Base-by-base conservation (phyloP, 2,329 filamentous ascomycete species). In the Pseudogymnoascus sp. region DNA sequence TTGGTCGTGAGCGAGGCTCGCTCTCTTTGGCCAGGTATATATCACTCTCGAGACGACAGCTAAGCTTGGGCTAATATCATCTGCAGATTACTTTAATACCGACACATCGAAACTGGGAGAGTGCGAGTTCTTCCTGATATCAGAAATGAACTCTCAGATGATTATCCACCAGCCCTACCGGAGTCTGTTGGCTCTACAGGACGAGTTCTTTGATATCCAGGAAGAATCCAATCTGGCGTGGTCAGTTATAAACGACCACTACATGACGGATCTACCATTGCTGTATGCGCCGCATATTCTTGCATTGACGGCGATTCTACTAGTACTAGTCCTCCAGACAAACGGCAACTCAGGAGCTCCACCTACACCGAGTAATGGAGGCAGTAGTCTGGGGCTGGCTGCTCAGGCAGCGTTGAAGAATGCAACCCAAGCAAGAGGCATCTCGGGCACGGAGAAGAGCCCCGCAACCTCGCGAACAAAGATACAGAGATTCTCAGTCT, bases 1-100 rank as follows among this genome's bases (percentile, higher is more conserved):
- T 84, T 96, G 67, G 88, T 99, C 64, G 87, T 94, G 10, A 88
- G 86, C 56, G 94, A 99, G 75, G 91, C 92, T 3, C 86, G 91
- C 35, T 84, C 88, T 64, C 82, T 95, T 65, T 96, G 91, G 91
- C 87, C 90, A 70, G 84, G 85, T 84, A 78, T 59, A 16, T 68
- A 16, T 53, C 4, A 56, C 18, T 12, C n/a, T 2, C 4, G 25
- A 12, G 47, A 33, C 5, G 31, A 42, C 62, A 40, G 53, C 60
- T 63, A 64, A 67, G 65, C 60, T 63, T 7, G 1, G 5, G n/a
- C 47, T 56, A 67, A 63, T 65, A 59, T 31, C 50, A 23, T 28
- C 35, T n/a, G 50, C 66, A 82, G 85, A 88, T 66, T 83, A 85
- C 67, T 83, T 86, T 65, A 80, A 80, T 40, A 80, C 78, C 38